A percentile compares a stretch with the other conserved stretches of the same genome.
Conservation (phyloP, 2,329 filamentous ascomycete genomes). For the Cladosporium sp. region DNA sequence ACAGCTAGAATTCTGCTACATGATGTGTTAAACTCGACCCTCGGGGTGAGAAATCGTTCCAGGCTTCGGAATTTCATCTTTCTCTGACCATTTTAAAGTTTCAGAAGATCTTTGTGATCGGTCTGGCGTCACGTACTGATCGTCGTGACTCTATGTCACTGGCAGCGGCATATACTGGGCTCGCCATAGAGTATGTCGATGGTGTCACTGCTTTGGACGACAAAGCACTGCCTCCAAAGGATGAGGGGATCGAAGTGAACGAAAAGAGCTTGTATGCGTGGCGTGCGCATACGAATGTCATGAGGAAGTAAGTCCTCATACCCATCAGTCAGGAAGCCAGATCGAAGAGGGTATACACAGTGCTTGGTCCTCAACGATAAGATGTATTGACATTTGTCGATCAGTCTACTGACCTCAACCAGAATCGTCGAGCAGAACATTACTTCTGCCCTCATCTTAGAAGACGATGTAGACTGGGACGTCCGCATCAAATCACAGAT, state of each 20-base stretch:
- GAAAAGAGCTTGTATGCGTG: constrained; percentile 20
- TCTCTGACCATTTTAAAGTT: constrained; percentile 35
- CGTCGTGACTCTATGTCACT: constrained; percentile 49
- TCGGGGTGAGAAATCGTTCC: not conserved
- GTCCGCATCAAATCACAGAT: constrained; percentile 39
- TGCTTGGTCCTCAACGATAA: too few relatives aligned
- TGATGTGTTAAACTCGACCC: not conserved
- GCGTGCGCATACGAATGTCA: constrained; percentile 27
- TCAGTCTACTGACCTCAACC: constrained; percentile 21
- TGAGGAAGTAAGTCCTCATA: constrained; percentile 16
- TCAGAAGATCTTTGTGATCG: constrained; percentile 50
- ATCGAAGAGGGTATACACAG: too few relatives aligned
- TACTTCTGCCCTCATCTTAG: constrained; percentile 40
- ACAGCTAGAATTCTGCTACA: constrained; percentile 27
- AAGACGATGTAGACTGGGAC: constrained; percentile 46
- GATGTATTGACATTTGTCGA: too few relatives aligned
- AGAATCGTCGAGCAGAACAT: constrained; percentile 33
- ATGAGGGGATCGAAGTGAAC: constrained; percentile 24
- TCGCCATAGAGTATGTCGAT: constrained; percentile 46
- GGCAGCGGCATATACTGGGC: constrained; percentile 43
- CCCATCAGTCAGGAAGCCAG: not conserved
- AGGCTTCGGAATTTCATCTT: not conserved
- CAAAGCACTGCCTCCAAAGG: constrained; percentile 32
- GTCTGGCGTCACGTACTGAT: constrained; percentile 48
- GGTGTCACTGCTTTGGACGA: constrained; percentile 37